These are phyloP conservation scores for Oidium heveae DNA, from an alignment of 2,329 filamentous ascomycete genomes.

Conservation along the genomic window DNA sequence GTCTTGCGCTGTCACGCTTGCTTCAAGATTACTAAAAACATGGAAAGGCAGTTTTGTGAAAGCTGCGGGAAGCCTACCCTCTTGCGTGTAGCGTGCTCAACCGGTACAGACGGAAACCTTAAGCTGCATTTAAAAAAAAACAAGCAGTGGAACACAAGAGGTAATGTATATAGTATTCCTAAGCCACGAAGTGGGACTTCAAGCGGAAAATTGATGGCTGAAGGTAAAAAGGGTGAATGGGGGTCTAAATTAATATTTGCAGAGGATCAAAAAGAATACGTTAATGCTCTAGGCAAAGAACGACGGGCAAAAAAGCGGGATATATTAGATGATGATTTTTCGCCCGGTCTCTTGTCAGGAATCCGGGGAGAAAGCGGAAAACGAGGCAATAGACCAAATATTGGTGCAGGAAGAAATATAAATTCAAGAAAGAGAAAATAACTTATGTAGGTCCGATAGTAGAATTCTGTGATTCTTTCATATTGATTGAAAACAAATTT, in stretches of 20 bases:
- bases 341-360: constrained; percentile 65
- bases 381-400: constrained; percentile 40
- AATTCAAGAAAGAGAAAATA: constrained; percentile 48
- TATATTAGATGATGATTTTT: constrained; percentile 84
- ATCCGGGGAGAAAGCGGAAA: constrained; percentile 48
- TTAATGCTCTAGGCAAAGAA: constrained; percentile 34
- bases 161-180: constrained; percentile 78
- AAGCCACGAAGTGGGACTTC: constrained; percentile 65
- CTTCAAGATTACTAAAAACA: constrained; percentile 64
- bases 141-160: constrained; percentile 87
- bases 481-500: no score
- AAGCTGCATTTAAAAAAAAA: constrained; percentile 74
- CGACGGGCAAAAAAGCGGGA: constrained; percentile 47
- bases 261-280: constrained; percentile 91
- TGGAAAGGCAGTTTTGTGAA: constrained; percentile 76
- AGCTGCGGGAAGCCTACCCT: constrained; percentile 73
- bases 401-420: constrained; percentile 67
- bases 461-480: no score
- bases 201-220: constrained; percentile 42
- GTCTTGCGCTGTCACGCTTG: constrained; percentile 84
- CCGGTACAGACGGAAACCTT: constrained; percentile 57
- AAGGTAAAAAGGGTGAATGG: constrained; percentile 71
- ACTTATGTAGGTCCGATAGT: not conserved
- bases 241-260: constrained; percentile 61
- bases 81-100: constrained; percentile 64